phyloP scores from a whole-genome alignment of 2,329 filamentous ascomycete genomes.

The Ophiostoma perfectum region DNA sequence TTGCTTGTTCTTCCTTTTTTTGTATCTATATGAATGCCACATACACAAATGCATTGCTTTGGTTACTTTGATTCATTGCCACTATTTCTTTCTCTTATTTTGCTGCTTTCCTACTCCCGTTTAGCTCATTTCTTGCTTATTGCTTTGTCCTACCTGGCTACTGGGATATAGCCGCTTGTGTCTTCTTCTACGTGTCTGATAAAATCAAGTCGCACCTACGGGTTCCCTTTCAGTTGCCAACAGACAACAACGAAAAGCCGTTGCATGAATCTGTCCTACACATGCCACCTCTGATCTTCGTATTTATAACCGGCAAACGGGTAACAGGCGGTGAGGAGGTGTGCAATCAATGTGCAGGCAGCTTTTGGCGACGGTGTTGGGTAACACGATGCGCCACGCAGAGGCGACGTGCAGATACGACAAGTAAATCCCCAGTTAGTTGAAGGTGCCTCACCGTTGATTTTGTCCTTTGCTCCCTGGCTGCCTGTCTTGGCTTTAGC shows the following conservation, averaged over 20 bases:
- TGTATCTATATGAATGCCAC: not conserved
- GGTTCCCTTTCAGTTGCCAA: too few species aligned
- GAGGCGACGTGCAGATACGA: constrained; percentile 11
- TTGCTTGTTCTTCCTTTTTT: not conserved
- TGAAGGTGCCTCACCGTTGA: too few species aligned
- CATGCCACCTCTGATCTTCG: not conserved
- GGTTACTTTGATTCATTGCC: not conserved
- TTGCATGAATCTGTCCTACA: too few species aligned
- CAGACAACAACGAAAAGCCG: not conserved
- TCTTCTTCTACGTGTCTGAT: too few species aligned
- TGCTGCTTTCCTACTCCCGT: not conserved
- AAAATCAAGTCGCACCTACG: too few species aligned
- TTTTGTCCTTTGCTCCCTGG: not conserved
- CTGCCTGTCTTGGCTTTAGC: not conserved
- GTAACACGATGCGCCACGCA: constrained; percentile 11
- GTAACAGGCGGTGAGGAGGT: not conserved
- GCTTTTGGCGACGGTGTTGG: not conserved
- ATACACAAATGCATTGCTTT: not conserved
- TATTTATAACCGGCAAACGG: not conserved
- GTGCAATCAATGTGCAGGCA: not conserved
- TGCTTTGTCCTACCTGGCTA: too few species aligned
- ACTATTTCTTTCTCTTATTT: not conserved
- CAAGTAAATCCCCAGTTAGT: too few species aligned
- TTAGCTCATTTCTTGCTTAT: not conserved
- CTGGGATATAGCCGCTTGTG: too few species aligned